Conservation (phyloP, 305 asterid genomes). For the Solanum hybrid region DNA sequence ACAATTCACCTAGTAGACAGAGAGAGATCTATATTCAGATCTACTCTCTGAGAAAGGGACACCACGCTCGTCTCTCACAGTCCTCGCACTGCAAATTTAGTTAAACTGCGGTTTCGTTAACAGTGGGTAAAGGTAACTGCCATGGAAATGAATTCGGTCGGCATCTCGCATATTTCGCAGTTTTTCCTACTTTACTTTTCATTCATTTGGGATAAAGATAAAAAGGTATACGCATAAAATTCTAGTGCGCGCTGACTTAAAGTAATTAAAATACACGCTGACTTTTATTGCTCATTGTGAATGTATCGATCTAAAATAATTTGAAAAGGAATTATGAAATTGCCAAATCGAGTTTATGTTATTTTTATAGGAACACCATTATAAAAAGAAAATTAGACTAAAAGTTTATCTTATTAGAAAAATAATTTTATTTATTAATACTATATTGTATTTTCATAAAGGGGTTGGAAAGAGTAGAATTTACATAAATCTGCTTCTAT, state of each 20-base stretch:
- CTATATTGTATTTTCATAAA: not conserved
- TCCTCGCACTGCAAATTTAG: not conserved
- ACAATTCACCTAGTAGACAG: conserved; percentile 19
- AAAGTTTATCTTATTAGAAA: not conserved
- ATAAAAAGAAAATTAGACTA: not conserved
- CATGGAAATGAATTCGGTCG: not conserved
- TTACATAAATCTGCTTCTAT: not conserved
- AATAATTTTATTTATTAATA: not conserved
- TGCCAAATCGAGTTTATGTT: not conserved
- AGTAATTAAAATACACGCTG: not conserved
- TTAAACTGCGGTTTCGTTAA: not conserved
- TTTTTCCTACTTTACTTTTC: not conserved
- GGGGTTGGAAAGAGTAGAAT: not conserved
- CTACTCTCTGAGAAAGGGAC: conserved; percentile 11
- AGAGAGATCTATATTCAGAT: conserved; percentile 22
- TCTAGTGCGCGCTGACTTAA: not conserved
- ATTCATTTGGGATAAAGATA: not conserved
- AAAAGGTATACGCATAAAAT: not conserved
- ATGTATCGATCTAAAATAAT: not conserved
- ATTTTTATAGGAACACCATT: not conserved
- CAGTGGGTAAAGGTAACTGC: conserved; percentile 1
- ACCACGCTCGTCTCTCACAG: not conserved
- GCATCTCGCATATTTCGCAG: not conserved
- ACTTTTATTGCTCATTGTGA: not conserved
- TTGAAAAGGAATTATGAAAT: not conserved